These are phyloP conservation scores for Maudiozyma pseudohumilis DNA, from an alignment of 805 yeast species.

Conservation along the genomic window DNA sequence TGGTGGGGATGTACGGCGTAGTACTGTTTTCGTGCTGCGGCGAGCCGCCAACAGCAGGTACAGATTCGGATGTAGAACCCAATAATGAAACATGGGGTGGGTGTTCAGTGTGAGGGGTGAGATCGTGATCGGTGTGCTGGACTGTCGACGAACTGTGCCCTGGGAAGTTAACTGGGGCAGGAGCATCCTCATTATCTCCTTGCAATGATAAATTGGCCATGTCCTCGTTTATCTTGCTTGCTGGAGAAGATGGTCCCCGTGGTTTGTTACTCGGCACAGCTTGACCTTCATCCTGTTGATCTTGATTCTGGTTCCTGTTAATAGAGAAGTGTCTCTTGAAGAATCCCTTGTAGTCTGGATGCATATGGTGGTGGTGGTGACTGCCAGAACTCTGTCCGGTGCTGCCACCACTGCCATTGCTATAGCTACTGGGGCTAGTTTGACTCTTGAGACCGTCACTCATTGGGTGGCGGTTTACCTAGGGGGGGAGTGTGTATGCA, in stretches of 20 bases:
- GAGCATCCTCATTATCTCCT: neutral
- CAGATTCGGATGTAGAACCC: too few species aligned
- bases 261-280: neutral
- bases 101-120: conserved; percentile 4
- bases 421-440: too few species aligned
- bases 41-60: too few species aligned
- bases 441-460: too few species aligned
- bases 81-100: too few species aligned
- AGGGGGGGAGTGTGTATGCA: too few species aligned
- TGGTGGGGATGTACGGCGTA: conserved; percentile 7
- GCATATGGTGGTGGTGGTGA: neutral
- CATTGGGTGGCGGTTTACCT: too few species aligned
- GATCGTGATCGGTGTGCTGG: conserved; percentile 13
- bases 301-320: neutral
- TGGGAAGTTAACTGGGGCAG: conserved; percentile 7
- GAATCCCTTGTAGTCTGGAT: conserved; percentile 1
- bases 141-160: conserved; percentile 20
- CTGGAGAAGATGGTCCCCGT: neutral
- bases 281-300: neutral
- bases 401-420: too few species aligned
- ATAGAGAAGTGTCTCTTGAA: conserved; percentile 3
- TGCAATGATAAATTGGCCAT: conserved; percentile 7
- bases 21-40: too few species aligned
- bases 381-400: too few species aligned
- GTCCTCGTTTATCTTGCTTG: conserved; percentile 3